A percentile compares a stretch with the other conserved stretches of the same genome.
Conservation (phyloP, 1,284 basidiomycete species). For the Moesziomyces globuligerus region DNA sequence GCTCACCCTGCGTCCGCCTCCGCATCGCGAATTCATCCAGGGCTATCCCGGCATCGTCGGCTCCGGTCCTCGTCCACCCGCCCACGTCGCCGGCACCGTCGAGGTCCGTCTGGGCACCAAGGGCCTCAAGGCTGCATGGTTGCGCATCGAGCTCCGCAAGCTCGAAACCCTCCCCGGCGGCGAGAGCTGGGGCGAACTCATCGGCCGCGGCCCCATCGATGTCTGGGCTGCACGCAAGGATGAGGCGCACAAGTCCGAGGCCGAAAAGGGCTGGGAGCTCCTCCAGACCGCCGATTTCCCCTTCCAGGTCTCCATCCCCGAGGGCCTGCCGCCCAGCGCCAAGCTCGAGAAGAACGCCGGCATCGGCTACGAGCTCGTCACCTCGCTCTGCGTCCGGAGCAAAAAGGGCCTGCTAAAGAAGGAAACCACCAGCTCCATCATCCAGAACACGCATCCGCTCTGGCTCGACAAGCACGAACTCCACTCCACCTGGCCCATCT, state of each 20-base stretch:
- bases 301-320: conserved; percentile 59
- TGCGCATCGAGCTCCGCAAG: conserved; percentile 65
- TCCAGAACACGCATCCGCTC: conserved; percentile 57
- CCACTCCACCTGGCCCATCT: conserved; percentile 64
- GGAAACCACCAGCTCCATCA: conserved; percentile 52
- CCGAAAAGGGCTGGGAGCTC: conserved; percentile 51
- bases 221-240: conserved; percentile 56
- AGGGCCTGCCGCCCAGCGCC: conserved; percentile 61
- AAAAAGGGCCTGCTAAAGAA: conserved; percentile 54
- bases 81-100: conserved; percentile 61
- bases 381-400: conserved; percentile 57
- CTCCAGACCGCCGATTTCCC: conserved; percentile 54
- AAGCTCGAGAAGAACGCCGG: conserved; percentile 61
- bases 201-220: conserved; percentile 62
- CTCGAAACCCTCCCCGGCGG: conserved; percentile 61
- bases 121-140: conserved; percentile 62
- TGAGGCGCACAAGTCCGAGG: conserved; percentile 38
- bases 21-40: conserved; percentile 62
- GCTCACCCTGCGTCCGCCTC: conserved; percentile 56
- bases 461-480: conserved; percentile 66
- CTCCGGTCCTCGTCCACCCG: conserved; percentile 49
- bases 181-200: conserved; percentile 65
- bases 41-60: conserved; percentile 64
- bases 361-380: conserved; percentile 63
- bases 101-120: conserved; percentile 58